These are phyloP conservation scores for Bipolaris zeicola DNA, from an alignment of 2,329 filamentous ascomycete species.

Conservation along the genomic window DNA sequence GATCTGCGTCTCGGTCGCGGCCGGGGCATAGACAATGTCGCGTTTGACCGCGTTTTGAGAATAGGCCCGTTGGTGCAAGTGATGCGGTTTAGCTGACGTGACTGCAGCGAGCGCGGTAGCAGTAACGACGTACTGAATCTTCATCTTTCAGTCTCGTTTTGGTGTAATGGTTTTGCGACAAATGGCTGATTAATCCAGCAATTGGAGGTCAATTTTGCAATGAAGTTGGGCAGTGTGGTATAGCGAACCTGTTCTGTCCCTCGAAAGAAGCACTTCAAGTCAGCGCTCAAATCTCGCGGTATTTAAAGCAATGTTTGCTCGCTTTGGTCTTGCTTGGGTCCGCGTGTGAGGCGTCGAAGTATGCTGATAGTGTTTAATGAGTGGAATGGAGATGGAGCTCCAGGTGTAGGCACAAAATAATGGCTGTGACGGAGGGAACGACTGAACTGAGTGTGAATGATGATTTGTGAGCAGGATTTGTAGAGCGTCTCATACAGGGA, in stretches of 20 bases:
- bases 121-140: constrained; percentile 43
- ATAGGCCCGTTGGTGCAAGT: constrained; percentile 60
- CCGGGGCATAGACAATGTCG: constrained; percentile 54
- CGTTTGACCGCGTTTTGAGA: constrained; percentile 54
- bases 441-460: constrained; percentile 10
- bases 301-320: constrained; percentile 9
- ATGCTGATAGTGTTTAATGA: constrained; percentile 39
- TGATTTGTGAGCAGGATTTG: constrained; percentile 22
- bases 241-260: constrained; percentile 15
- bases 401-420: constrained; percentile 31
- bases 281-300: too few species aligned
- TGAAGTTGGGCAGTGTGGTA: not conserved
- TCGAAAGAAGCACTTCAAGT: not conserved
- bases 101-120: constrained; percentile 52
- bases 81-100: constrained; percentile 63
- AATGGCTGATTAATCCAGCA: constrained; percentile 4
- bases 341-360: constrained; percentile 26
- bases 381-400: constrained; percentile 40
- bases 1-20: constrained; percentile 66
- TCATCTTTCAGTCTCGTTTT: constrained; percentile 38
- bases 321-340: constrained; percentile 13
- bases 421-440: constrained; percentile 20
- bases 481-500: constrained; percentile 14
- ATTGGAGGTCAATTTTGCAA: constrained; percentile 17
- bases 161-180: not conserved